Evolutionary conservation across 2,329 filamentous ascomycete genomes (phyloP), one percentile per base, ranked within the genome.

Genomic region (Fusarium piperis): DNA sequence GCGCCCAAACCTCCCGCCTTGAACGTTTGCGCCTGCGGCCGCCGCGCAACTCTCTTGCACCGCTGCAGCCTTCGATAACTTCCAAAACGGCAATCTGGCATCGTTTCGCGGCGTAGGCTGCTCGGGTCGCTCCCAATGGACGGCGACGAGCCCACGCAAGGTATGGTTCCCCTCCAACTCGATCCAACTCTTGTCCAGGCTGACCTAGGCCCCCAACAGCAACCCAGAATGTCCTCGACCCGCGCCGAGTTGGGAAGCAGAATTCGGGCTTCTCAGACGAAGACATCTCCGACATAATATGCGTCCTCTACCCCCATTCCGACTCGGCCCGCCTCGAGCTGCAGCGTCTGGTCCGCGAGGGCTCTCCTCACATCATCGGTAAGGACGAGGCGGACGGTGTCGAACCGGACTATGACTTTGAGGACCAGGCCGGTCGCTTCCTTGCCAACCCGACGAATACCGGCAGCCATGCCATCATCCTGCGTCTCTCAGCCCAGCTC

Each of bases 231-330:
- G 90, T 93, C 76, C 84, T 94, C 72, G 94, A 98, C 79, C 94
- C 94, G 41, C 90, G 94, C 70, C 91, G 94, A 61, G 80, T 93
- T 68, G 94, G 94, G 62, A 87, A 92, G 79, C 92, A 94, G 81
- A 93, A 94, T 79, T 96, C 94, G 41, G 94, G 93, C 62, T 90
- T 98, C 68, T 92, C 89, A 59, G 92, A 95, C 74, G 89, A 93
- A 72, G 95, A 97, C 79, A 89, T 96, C 56, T 89, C 93, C 68
- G 95, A 98, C 81, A 94, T 98, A 74, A 89, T 97, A 72, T 97
- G 94, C 82, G 90, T 98, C 64, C 87, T 98, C 30, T 91, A 97
- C 74, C 95, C 95, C 12, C 90, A 89, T 72, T 93, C 94, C 3
- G 85, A 89, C 39, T 88, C 89, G 23, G 94, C 95, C 20, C 91